Conservation (phyloP, 805 yeast genomes). For the Hanseniaspora meyeri region DNA sequence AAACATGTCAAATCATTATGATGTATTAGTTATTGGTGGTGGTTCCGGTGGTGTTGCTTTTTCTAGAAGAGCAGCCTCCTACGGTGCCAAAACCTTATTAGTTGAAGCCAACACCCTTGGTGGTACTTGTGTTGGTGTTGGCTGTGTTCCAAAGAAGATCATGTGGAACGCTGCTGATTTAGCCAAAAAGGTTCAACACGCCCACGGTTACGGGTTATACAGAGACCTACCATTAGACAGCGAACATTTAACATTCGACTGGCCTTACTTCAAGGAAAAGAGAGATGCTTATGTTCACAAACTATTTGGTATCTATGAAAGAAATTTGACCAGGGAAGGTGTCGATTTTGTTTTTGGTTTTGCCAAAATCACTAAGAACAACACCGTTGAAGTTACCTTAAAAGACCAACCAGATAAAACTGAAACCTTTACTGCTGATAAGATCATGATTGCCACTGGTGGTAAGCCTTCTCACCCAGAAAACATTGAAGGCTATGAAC, state of each 20-base stretch:
- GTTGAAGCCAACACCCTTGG: conserved; percentile 78
- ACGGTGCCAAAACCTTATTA: conserved; percentile 78
- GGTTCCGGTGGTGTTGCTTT: conserved; percentile 99
- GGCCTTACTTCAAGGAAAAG: conserved; percentile 70
- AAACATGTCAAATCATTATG: conserved; percentile 61
- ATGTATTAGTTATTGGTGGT: conserved; percentile 93
- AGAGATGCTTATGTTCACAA: conserved; percentile 85
- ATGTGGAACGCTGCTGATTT: conserved; percentile 97
- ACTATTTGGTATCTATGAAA: conserved; percentile 84
- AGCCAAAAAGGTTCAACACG: conserved; percentile 63
- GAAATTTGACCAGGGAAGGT: conserved; percentile 75
- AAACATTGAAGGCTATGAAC: conserved; percentile 66
- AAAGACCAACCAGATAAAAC: conserved; percentile 46
- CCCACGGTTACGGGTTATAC: conserved; percentile 70
- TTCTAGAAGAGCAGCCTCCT: conserved; percentile 87
- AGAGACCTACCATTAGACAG: conserved; percentile 42
- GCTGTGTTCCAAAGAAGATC: conserved; percentile 97
- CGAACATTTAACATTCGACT: conserved; percentile 53
- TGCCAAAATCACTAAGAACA: conserved; percentile 62
- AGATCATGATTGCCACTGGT: conserved; percentile 83
- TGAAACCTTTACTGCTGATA: conserved; percentile 54
- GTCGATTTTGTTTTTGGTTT: conserved; percentile 79
- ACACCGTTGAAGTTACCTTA: conserved; percentile 66
- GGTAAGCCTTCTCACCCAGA: conserved; percentile 64
- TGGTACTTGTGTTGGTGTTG: conserved; percentile 98